phyloP scores from a whole-genome alignment of 257 asterid genomes.

The Forsythia viridissima region DNA sequence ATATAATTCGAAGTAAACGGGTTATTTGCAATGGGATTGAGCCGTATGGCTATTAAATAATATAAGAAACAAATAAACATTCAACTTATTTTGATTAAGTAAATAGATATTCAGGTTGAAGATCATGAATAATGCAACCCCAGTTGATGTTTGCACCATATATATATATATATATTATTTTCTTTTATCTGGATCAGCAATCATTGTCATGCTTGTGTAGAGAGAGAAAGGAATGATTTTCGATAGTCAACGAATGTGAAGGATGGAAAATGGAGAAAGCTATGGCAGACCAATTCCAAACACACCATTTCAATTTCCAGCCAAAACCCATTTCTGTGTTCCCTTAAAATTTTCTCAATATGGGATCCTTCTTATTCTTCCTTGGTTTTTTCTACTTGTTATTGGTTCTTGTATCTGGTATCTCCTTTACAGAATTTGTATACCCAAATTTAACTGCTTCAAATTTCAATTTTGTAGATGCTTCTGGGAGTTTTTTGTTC shows the following conservation, averaged over 20 bases:
- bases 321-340: slow-evolving; percentile 16
- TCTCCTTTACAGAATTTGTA: slow-evolving; percentile 41
- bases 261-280: slow-evolving; percentile 10
- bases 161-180: too few relatives aligned
- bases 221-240: slow-evolving; percentile 16
- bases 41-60: background rate
- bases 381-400: slow-evolving; percentile 27
- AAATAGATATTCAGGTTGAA: background rate
- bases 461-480: slow-evolving; percentile 31
- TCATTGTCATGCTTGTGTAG: slow-evolving; percentile 30
- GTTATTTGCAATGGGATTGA: background rate
- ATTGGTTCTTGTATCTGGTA: slow-evolving; percentile 18
- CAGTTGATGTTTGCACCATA: background rate
- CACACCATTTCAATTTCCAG: slow-evolving; percentile 5
- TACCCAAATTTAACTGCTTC: slow-evolving; percentile 65
- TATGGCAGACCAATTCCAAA: slow-evolving; percentile 22
- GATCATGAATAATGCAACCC: background rate
- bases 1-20: background rate
- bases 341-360: slow-evolving; percentile 20
- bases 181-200: slow-evolving; percentile 9
- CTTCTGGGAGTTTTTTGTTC: slow-evolving; percentile 51
- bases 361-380: slow-evolving; percentile 42
- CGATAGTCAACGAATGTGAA: slow-evolving; percentile 23
- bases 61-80: background rate
- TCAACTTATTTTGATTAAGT: background rate